These are phyloP conservation scores for Phanerochaete carnosa DNA, from an alignment of 768 basidiomycete species.

Conservation along the genomic window DNA sequence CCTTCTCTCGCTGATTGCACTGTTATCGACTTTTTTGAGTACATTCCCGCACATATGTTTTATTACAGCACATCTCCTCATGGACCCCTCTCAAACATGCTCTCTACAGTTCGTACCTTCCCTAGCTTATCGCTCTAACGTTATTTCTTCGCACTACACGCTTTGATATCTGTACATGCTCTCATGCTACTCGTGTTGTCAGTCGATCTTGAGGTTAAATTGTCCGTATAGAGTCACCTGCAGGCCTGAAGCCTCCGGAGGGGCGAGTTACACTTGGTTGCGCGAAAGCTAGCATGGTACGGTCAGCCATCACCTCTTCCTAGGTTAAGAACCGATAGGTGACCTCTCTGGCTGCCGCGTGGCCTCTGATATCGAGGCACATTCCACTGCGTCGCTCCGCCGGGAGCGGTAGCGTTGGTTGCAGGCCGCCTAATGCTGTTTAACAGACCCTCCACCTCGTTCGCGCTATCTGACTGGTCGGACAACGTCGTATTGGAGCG, in stretches of 20 bases:
- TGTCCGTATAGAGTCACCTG: constrained; percentile 8
- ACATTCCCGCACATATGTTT: constrained; percentile 21
- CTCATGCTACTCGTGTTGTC: background rate
- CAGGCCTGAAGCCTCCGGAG: constrained; percentile 45
- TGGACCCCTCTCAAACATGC: constrained; percentile 2
- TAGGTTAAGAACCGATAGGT: background rate
- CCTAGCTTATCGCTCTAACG: background rate
- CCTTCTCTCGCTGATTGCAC: background rate
- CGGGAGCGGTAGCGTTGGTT: background rate
- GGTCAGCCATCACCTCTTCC: background rate
- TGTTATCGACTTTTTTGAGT: constrained; percentile 6
- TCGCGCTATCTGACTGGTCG: constrained; percentile 50
- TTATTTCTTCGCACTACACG: background rate
- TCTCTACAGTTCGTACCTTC: background rate
- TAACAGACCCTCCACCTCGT: constrained; percentile 71
- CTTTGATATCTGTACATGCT: background rate
- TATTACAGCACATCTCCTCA: constrained; percentile 4
- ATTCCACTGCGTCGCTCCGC: background rate
- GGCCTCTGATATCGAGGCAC: background rate
- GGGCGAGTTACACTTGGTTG: constrained; percentile 33
- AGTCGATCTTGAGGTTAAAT: background rate
- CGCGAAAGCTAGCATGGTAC: constrained; percentile 38
- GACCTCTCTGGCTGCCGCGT: background rate
- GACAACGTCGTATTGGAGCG: constrained; percentile 23
- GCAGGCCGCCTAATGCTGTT: constrained; percentile 16